Evolutionary conservation across 2,329 filamentous ascomycete genomes (phyloP).

Genomic region (Elsinoe batatas): DNA sequence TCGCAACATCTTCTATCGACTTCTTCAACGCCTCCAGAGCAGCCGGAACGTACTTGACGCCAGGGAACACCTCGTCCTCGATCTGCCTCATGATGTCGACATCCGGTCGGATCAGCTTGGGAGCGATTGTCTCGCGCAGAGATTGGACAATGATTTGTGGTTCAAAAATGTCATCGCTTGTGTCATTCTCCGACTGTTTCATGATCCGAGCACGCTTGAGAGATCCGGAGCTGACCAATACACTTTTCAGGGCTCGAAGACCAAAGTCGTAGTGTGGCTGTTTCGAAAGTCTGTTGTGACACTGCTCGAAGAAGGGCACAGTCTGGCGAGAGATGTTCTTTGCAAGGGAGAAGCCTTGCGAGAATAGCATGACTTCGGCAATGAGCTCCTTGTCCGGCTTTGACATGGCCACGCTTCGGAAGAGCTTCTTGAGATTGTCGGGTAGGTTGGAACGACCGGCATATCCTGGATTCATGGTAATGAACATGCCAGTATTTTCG

Average conservation of each 20-base stretch:
- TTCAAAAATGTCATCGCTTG: slow-evolving; percentile 63
- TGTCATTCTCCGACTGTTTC: slow-evolving; percentile 43
- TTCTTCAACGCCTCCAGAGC: slow-evolving; percentile 69
- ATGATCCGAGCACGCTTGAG: slow-evolving; percentile 77
- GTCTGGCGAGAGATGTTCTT: slow-evolving; percentile 90
- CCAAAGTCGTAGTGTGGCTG: slow-evolving; percentile 99
- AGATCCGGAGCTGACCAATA: slow-evolving; percentile 92
- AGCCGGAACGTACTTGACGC: slow-evolving; percentile 84
- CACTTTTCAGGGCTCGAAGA: slow-evolving; percentile 93
- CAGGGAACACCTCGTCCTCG: slow-evolving; percentile 79
- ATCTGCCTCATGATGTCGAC: slow-evolving; percentile 80
- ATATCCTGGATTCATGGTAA: slow-evolving; percentile 99
- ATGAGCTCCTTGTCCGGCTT: slow-evolving; percentile 99
- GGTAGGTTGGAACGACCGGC: slow-evolving; percentile 95
- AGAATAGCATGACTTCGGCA: slow-evolving; percentile 99
- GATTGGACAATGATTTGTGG: slow-evolving; percentile 98
- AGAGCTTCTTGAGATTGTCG: slow-evolving; percentile 98
- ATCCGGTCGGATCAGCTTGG: slow-evolving; percentile 88
- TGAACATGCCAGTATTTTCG: slow-evolving; percentile 93
- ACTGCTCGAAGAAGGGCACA: slow-evolving; percentile 96
- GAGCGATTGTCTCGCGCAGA: slow-evolving; percentile 93
- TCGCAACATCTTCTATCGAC: slow-evolving; percentile 73
- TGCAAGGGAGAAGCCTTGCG: slow-evolving; percentile 94
- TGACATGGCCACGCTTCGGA: slow-evolving; percentile 98
- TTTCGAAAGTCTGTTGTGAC: slow-evolving; percentile 70